phyloP scores from a whole-genome alignment of 176 grass and related monocot genomes.

The Rhipidocladum racemiflorum region DNA sequence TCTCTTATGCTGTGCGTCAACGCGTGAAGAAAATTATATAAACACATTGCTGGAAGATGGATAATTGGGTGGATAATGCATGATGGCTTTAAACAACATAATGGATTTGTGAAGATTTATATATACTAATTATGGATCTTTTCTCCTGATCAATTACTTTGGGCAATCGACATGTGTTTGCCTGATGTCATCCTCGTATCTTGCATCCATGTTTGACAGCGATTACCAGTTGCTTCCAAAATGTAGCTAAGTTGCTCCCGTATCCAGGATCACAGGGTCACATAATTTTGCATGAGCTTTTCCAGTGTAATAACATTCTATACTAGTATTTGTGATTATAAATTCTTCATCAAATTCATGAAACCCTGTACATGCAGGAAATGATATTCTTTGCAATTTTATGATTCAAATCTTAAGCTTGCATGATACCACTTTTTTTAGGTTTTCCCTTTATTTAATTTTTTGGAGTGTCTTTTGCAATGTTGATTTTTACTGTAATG shows the following conservation, averaged over 20 bases:
- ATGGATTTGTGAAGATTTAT: not conserved
- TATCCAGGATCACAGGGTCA: not conserved
- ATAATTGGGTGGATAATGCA: not conserved
- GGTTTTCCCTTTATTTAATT: slow-evolving; percentile 1
- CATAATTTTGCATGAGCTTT: slow-evolving; percentile 7
- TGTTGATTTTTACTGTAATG: not conserved
- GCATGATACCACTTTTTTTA: not conserved
- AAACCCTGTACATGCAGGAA: not conserved
- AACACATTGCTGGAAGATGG: not conserved
- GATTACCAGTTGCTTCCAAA: not conserved
- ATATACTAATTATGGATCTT: not conserved
- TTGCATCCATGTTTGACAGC: not conserved
- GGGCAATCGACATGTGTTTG: not conserved
- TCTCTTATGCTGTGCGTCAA: not conserved
- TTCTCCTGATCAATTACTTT: not conserved
- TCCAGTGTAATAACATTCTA: not conserved
- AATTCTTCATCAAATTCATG: not conserved
- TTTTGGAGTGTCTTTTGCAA: not conserved
- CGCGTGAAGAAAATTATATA: not conserved
- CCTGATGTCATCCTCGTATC: not conserved
- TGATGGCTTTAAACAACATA: not conserved
- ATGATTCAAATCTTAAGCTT: not conserved
- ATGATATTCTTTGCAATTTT: not conserved
- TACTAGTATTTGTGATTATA: not conserved
- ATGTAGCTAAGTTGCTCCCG: not conserved